These are phyloP conservation scores for Citrullus amarus DNA, from an alignment of 306 rosid species.

Conservation along the genomic window DNA sequence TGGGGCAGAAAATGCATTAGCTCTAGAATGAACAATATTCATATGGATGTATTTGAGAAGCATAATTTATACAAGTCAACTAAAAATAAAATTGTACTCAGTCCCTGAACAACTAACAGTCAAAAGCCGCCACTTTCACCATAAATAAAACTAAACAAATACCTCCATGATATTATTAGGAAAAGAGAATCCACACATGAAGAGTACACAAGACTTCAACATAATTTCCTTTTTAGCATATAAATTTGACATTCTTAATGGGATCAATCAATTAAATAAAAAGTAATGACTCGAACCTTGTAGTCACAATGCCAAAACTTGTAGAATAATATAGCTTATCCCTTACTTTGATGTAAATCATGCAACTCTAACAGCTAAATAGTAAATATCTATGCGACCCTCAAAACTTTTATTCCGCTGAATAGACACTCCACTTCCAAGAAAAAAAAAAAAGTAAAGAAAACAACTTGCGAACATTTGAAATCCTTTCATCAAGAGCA, in stretches of 20 bases:
- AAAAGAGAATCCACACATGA: not conserved
- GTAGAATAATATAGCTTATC: not conserved
- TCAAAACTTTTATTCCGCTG: not conserved
- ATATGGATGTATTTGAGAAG: not conserved
- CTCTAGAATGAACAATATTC: not conserved
- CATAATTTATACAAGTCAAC: not conserved
- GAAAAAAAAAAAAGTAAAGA: not conserved
- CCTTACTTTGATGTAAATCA: not conserved
- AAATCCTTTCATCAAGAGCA: not conserved
- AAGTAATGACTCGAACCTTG: not conserved
- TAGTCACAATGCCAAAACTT: not conserved
- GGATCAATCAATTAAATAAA: not conserved
- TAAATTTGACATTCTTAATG: not conserved
- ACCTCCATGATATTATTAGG: not conserved
- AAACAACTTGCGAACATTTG: not conserved
- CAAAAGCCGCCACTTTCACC: not conserved
- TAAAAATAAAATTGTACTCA: not conserved
- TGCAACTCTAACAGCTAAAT: not conserved
- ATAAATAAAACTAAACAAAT: not conserved
- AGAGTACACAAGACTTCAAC: not conserved
- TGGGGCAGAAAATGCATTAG: not conserved
- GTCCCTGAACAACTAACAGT: not conserved
- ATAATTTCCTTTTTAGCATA: not conserved
- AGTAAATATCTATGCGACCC: not conserved
- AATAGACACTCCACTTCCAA: not conserved